Evolutionary conservation across 2,329 filamentous ascomycete species (phyloP).

Genomic region (Paecilomyces formosus): DNA sequence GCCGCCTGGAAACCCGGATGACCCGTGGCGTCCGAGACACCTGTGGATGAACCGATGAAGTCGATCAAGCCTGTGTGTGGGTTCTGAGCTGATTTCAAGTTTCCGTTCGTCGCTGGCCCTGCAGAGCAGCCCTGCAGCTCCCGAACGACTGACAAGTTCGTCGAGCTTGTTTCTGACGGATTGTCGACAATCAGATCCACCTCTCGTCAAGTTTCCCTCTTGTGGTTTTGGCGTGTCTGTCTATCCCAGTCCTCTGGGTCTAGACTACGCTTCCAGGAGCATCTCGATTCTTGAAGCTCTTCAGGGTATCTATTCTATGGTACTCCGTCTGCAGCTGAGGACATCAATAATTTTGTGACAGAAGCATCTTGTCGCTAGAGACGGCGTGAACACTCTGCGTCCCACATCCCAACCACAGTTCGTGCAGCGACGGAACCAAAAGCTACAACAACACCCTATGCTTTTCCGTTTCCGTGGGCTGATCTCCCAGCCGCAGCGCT

Average conservation of each 20-base stretch:
- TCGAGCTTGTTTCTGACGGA: neutral
- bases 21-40: neutral
- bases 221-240: neutral
- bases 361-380: neutral
- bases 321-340: neutral
- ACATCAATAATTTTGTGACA: neutral
- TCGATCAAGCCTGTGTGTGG: neutral
- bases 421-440: neutral
- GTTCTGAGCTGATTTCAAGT: neutral
- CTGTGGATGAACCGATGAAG: neutral
- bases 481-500: neutral
- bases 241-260: neutral
- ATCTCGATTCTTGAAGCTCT: neutral
- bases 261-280: neutral
- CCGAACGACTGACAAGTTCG: neutral
- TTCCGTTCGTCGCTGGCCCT: neutral
- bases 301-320: neutral
- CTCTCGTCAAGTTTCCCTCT: neutral
- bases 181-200: neutral
- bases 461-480: neutral
- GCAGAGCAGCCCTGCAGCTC: neutral
- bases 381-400: neutral
- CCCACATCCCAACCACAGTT: neutral
- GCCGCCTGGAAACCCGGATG: neutral
- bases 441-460: neutral